phyloP scores from a whole-genome alignment of 805 yeast genomes.

The Phaffomyces opuntiae region DNA sequence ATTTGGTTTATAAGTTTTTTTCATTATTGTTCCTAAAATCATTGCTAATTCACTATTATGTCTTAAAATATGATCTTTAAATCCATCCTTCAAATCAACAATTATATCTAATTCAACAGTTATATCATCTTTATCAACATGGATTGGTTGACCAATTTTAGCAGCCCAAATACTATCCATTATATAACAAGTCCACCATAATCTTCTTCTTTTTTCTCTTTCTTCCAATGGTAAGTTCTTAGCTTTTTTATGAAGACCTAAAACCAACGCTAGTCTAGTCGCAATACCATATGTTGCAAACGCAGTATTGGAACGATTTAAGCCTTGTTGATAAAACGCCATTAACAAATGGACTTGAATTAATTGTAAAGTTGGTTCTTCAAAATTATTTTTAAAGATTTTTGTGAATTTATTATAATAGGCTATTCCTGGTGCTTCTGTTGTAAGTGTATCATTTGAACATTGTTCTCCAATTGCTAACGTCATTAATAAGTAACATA shows the following conservation, averaged over 20 bases:
- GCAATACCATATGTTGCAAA: constrained; percentile 31
- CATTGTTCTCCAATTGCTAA: constrained; percentile 25
- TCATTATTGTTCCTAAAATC: constrained; percentile 26
- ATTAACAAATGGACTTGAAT: constrained; percentile 29
- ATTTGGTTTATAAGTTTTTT: constrained; percentile 26
- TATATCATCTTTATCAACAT: constrained; percentile 26
- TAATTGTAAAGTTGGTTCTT: constrained; percentile 26
- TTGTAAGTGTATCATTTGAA: constrained; percentile 9
- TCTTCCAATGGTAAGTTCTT: constrained; percentile 17
- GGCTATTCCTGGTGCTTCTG: constrained; percentile 20
- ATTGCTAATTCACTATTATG: constrained; percentile 20
- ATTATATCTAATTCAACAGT: constrained; percentile 23
- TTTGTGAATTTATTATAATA: constrained; percentile 26
- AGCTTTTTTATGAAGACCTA: constrained; percentile 27
- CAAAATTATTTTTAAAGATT: constrained; percentile 25
- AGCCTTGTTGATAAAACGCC: constrained; percentile 29
- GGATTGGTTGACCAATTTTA: constrained; percentile 30
- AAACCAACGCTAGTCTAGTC: constrained; percentile 24
- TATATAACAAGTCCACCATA: constrained; percentile 35
- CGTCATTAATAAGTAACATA: constrained; percentile 17
- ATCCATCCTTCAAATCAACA: constrained; percentile 24
- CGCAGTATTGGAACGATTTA: constrained; percentile 30
- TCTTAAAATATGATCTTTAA: constrained; percentile 23
- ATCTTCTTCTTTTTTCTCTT: constrained; percentile 27
- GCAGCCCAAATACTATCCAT: constrained; percentile 32